Evolutionary conservation across 2,329 filamentous ascomycete species (phyloP), one percentile per base, ranked within the genome.

Genomic region (Calonectria pseudoreteaudii): DNA sequence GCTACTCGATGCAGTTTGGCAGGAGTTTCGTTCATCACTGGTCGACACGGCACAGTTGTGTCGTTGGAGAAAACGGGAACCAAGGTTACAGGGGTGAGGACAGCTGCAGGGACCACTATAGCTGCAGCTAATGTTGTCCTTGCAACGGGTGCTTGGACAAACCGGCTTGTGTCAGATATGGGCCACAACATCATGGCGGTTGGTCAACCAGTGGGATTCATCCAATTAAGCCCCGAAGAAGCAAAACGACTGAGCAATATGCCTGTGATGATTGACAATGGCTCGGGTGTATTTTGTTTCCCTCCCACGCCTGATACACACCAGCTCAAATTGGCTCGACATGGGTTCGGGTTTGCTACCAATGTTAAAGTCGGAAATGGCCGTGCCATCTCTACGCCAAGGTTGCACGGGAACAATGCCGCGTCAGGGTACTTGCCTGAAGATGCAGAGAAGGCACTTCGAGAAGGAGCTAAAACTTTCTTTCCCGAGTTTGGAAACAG

Each of bases 101-200:
- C 75, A 1, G 72, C 77, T 1, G 73, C 74, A 26, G 87, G 87
- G 2, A 82, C 83, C 16, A 85, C 82, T 16, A 71, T 93, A 7
- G 83, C 81, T 2, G 91, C 91, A 6, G 88, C 90, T 73, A 85
- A 92, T 3, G 90, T 91, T n/a, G 85, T 94, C 14, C 86, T 95
- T 9, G 91, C 93, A 2, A 90, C 92, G 3, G 93, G 93, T 11
- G 92, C 93, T 7, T 94, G 93, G 92, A 92, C 91, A 23, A 81
- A 81, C 31, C 71, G 75, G 0, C 67, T 83, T 5, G 16, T 94
- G 70, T 90, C 93, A 80, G 72, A 71, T 11, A 85, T 94, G 1
- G 86, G 89, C 58, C 91, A 92, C 58, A 87, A 91, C 41, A 90
- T 88, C 53, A 87, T 90, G 72, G 90, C 91, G 1, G 93, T 91